phyloP scores from a whole-genome alignment of 441 rosid species.

The Heliophila coronopifolia region DNA sequence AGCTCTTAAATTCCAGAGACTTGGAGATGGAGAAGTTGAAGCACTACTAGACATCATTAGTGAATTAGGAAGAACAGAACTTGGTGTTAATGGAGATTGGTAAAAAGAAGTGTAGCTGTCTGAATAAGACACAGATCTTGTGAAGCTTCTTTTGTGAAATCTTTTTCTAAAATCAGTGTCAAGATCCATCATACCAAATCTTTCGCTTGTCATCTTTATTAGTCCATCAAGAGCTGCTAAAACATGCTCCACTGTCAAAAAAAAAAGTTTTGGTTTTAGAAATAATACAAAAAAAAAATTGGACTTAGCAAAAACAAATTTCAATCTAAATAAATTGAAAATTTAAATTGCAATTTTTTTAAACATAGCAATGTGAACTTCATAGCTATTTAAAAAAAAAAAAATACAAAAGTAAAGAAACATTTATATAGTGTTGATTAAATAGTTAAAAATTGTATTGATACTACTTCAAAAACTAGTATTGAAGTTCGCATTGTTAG shows the following conservation, averaged over 20 bases:
- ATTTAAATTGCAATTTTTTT: too few relatives aligned
- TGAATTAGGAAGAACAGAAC: slow-evolving; percentile 53
- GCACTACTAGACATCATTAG: slow-evolving; percentile 25
- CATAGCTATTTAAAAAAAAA: too few relatives aligned
- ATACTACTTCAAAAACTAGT: too few relatives aligned
- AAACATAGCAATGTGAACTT: too few relatives aligned
- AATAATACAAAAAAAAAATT: too few relatives aligned
- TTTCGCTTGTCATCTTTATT: slow-evolving; percentile 48
- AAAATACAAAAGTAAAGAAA: too few relatives aligned
- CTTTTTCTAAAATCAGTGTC: slow-evolving; percentile 40
- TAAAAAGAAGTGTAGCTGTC: slow-evolving; percentile 35
- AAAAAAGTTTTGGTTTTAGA: neutral
- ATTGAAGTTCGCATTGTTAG: too few relatives aligned
- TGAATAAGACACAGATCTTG: slow-evolving; percentile 32
- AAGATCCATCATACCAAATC: slow-evolving; percentile 53
- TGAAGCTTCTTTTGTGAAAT: slow-evolving; percentile 27
- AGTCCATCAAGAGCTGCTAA: slow-evolving; percentile 57
- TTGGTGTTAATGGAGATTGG: slow-evolving; percentile 64
- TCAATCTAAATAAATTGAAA: too few relatives aligned
- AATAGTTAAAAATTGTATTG: too few relatives aligned
- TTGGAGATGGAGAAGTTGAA: slow-evolving; percentile 49
- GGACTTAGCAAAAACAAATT: too few relatives aligned
- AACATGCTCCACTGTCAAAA: slow-evolving; percentile 48
- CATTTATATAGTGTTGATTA: too few relatives aligned
- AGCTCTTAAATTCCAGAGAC: slow-evolving; percentile 47